Conservation (phyloP, 2,329 filamentous ascomycete genomes). For the Monilinia laxa region DNA sequence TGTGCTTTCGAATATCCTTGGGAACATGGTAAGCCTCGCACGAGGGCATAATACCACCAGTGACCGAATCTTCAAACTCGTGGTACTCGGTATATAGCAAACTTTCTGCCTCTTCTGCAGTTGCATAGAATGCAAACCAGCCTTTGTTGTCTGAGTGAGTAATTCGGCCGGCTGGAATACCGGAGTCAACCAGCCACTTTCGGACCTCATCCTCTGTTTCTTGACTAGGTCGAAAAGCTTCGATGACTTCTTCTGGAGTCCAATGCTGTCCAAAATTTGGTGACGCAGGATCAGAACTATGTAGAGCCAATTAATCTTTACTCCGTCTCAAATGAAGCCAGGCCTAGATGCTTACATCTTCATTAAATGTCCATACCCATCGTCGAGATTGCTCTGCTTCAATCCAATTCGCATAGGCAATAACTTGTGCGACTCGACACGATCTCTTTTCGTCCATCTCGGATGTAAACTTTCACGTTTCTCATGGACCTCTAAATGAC, state of each 20-base stretch:
- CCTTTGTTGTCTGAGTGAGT: slow-evolving; percentile 42
- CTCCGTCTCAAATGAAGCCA: slow-evolving; percentile 27
- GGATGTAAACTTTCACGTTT: slow-evolving; percentile 29
- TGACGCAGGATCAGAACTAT: slow-evolving; percentile 35
- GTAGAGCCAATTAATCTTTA: neutral
- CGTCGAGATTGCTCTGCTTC: slow-evolving; percentile 32
- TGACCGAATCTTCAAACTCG: slow-evolving; percentile 48
- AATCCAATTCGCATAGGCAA: slow-evolving; percentile 36
- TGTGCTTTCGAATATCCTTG: slow-evolving; percentile 47
- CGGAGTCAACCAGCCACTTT: slow-evolving; percentile 40
- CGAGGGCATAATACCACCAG: slow-evolving; percentile 38
- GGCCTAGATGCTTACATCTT: slow-evolving; percentile 31
- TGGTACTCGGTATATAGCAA: slow-evolving; percentile 42
- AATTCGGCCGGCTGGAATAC: slow-evolving; percentile 39
- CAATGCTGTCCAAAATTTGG: slow-evolving; percentile 42
- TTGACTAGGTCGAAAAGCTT: slow-evolving; percentile 39
- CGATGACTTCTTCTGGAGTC: slow-evolving; percentile 39
- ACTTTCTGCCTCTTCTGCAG: slow-evolving; percentile 40
- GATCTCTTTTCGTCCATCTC: slow-evolving; percentile 34
- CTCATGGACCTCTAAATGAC: slow-evolving; percentile 33
- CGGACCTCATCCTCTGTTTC: slow-evolving; percentile 40
- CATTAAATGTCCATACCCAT: slow-evolving; percentile 34
- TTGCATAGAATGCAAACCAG: slow-evolving; percentile 43
- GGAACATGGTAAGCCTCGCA: slow-evolving; percentile 48
- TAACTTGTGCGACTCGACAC: slow-evolving; percentile 29